A percentile compares a stretch with the other conserved stretches of the same genome.
Evolutionary conservation across 1,284 basidiomycete species (phyloP).

Genomic region (Cryptococcus maquisensis): DNA sequence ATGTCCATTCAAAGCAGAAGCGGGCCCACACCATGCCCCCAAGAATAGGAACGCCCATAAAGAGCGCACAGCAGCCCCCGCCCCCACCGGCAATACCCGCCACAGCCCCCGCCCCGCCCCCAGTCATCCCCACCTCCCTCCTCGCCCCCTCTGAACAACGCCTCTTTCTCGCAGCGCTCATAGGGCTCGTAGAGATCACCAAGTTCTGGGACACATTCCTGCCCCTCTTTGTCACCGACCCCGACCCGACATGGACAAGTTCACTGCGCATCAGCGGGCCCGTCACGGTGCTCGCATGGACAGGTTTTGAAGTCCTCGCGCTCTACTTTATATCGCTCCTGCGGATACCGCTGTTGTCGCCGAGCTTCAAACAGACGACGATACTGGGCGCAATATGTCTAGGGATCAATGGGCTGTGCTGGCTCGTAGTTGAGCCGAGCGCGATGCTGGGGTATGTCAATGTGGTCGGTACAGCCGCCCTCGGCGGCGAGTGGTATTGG

Average conservation of each 20-base stretch:
- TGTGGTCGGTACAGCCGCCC: slow-evolving; percentile 29
- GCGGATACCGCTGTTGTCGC: slow-evolving; percentile 39
- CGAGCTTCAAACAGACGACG: slow-evolving; percentile 19
- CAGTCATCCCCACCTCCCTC: slow-evolving; percentile 41
- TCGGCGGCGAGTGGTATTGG: slow-evolving; percentile 30
- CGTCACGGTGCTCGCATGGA: slow-evolving; percentile 29
- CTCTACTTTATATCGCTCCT: slow-evolving; percentile 26
- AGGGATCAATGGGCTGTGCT: slow-evolving; percentile 31
- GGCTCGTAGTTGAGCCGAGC: slow-evolving; percentile 38
- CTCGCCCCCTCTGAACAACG: slow-evolving; percentile 41
- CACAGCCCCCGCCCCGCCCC: slow-evolving; percentile 19
- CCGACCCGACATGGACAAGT: slow-evolving; percentile 34
- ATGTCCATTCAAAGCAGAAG: no score
- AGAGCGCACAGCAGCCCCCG: background rate
- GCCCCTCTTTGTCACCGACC: slow-evolving; percentile 27
- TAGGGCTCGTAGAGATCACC: slow-evolving; percentile 41
- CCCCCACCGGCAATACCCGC: background rate
- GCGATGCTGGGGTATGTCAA: slow-evolving; percentile 28
- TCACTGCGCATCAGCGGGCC: slow-evolving; percentile 26
- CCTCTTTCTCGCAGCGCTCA: slow-evolving; percentile 30
- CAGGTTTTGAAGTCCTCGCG: slow-evolving; percentile 20
- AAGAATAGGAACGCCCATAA: slow-evolving; percentile 10
- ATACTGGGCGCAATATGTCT: slow-evolving; percentile 15
- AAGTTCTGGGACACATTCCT: slow-evolving; percentile 46
- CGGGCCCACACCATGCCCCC: background rate